phyloP scores from a whole-genome alignment of 768 basidiomycete species.

The Astraeus odoratus region DNA sequence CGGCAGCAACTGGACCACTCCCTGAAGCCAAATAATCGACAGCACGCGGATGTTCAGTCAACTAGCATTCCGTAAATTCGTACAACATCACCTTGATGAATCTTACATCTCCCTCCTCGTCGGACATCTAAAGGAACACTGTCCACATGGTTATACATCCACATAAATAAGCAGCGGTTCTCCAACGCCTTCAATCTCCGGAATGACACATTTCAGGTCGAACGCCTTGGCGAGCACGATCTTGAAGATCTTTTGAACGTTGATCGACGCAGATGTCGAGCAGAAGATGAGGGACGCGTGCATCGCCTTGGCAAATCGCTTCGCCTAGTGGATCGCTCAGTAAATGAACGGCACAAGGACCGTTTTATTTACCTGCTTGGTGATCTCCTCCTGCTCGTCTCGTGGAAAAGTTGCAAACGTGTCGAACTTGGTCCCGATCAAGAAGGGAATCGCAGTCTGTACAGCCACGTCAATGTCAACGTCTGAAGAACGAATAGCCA shows the following conservation, averaged over 20 bases:
- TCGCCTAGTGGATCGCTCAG: constrained; percentile 52
- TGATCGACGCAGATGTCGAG: constrained; percentile 97
- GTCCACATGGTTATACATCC: constrained; percentile 41
- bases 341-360: constrained; percentile 4
- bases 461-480: constrained; percentile 1
- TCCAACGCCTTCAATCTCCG: constrained; percentile 94
- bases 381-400: constrained; percentile 99
- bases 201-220: constrained; percentile 97
- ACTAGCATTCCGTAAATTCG: constrained; percentile 12
- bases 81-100: constrained; percentile 25
- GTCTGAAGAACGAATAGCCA: neutral
- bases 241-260: constrained; percentile 99
- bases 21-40: constrained; percentile 8
- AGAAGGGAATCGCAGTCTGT: constrained; percentile 96
- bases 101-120: constrained; percentile 13
- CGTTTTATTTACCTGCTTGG: constrained; percentile 70
- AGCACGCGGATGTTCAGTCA: constrained; percentile 14
- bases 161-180: constrained; percentile 95
- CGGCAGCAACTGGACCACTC: constrained; percentile 11
- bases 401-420: constrained; percentile 91
- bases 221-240: constrained; percentile 96
- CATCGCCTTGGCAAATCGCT: constrained; percentile 98
- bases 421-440: constrained; percentile 98
- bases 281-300: constrained; percentile 99
- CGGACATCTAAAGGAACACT: constrained; percentile 15